Evolutionary conservation across 23 red algal genomes (phyloP), one percentile per base, ranked within the genome.

Genomic region (Agarophyton chilense): DNA sequence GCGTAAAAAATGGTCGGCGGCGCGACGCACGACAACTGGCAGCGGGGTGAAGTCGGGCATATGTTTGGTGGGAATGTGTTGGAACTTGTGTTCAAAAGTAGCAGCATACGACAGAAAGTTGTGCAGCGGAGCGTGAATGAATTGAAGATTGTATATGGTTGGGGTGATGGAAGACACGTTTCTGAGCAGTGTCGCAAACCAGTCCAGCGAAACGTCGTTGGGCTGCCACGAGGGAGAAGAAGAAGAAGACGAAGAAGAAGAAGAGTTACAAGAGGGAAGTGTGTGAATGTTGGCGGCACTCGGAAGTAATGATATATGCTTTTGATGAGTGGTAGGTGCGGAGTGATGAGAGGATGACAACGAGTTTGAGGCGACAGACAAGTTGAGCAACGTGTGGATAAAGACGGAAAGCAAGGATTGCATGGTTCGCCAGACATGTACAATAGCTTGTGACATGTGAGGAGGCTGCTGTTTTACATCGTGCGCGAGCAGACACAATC

Each of bases 61-160:
- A 22, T 22, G 52, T 31, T 57, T 57, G 4, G 25, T 50, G 39
- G 55, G 63, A n/a, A 52, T 32, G 8, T 21, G 8, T 10, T 89
- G 31, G 46, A 66, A 89, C 1, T 21, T 7, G 31, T 89, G 70
- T 46, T 73, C 53, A 28, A 89, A 89, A 9, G 40, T 32, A 41
- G 61, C 73, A 10, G 63, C 71, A 47, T 49, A 56, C 28, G 50
- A 46, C 42, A 89, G 67, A 89, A 89, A 89, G 44, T 78, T 44
- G 63, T 89, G 85, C 47, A 89, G 61, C 12, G 85, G 85, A 7
- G 49, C 73, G 78, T 89, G 71, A 42, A 79, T 67, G 19, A 89
- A 70, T 19, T 89, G 71, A 24, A 89, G 70, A 71, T 89, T 89
- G 73, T 77, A 89, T 22, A 89, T 89, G 54, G 46, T 78, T 33